Evolutionary conservation across 331 rosid species (phyloP).

Genomic region (Quercus tomentella): DNA sequence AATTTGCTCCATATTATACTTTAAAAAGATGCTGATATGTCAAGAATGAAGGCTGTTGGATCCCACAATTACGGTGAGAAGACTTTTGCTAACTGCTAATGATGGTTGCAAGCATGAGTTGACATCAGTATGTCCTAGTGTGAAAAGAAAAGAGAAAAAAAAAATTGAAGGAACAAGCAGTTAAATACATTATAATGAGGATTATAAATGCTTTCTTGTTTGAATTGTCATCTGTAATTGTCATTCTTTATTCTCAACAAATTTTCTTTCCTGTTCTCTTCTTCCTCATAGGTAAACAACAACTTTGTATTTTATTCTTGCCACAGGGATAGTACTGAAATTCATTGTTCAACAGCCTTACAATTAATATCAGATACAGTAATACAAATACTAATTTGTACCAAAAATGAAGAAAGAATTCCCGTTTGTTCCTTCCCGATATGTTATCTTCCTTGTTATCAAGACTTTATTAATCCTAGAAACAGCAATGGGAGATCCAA

Average conservation of each 20-base stretch:
- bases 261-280: not conserved
- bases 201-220: not conserved
- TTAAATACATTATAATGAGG: not conserved
- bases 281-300: too few species aligned
- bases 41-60: not conserved
- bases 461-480: slow-evolving; percentile 24
- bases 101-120: not conserved
- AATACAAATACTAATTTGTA: slow-evolving; percentile 1
- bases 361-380: not conserved
- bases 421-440: slow-evolving; percentile 1
- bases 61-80: not conserved
- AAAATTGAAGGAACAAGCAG: too few species aligned
- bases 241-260: not conserved
- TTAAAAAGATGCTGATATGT: not conserved
- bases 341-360: slow-evolving; percentile 3
- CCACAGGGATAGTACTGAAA: not conserved
- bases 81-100: not conserved
- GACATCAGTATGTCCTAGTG: too few species aligned
- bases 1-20: not conserved
- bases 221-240: not conserved
- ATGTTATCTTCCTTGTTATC: slow-evolving; percentile 24
- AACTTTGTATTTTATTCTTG: not conserved
- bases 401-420: slow-evolving; percentile 32
- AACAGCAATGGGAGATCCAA: slow-evolving; percentile 56
- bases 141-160: too few species aligned